phyloP scores from a whole-genome alignment of 2,329 filamentous ascomycete species.

The Aspergillus intermedius region DNA sequence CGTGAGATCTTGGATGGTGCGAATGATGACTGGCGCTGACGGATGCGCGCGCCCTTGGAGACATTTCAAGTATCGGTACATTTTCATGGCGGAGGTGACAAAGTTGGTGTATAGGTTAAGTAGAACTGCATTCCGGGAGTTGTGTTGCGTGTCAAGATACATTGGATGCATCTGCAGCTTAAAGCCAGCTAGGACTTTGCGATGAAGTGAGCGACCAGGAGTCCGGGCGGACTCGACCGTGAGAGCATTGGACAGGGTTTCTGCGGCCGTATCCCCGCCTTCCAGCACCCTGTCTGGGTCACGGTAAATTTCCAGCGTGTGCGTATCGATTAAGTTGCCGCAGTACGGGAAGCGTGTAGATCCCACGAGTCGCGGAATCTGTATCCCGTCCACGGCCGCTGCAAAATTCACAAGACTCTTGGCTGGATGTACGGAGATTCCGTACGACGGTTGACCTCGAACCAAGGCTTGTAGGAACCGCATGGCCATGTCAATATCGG shows the following conservation, averaged over 20 bases:
- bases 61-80: slow-evolving; percentile 54
- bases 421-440: slow-evolving; percentile 64
- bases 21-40: slow-evolving; percentile 52
- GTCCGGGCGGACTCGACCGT: slow-evolving; percentile 69
- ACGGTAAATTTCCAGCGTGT: slow-evolving; percentile 67
- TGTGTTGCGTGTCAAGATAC: slow-evolving; percentile 57
- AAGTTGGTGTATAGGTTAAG: slow-evolving; percentile 72
- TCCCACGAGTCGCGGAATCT: slow-evolving; percentile 46
- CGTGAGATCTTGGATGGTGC: slow-evolving; percentile 60
- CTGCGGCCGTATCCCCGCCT: slow-evolving; percentile 46
- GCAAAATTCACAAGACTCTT: slow-evolving; percentile 88
- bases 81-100: slow-evolving; percentile 69
- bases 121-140: slow-evolving; percentile 62
- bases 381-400: slow-evolving; percentile 48
- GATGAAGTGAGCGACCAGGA: slow-evolving; percentile 71
- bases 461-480: slow-evolving; percentile 77
- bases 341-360: slow-evolving; percentile 72
- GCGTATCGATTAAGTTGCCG: slow-evolving; percentile 68
- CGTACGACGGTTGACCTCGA: slow-evolving; percentile 68
- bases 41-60: slow-evolving; percentile 52
- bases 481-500: slow-evolving; percentile 58
- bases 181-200: slow-evolving; percentile 69
- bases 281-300: slow-evolving; percentile 49
- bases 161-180: slow-evolving; percentile 69
- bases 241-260: slow-evolving; percentile 61